A percentile compares a stretch with the other conserved stretches of the same genome.
Evolutionary conservation across 345 rosid genomes (phyloP).

Genomic region (Microcos paniculata): DNA sequence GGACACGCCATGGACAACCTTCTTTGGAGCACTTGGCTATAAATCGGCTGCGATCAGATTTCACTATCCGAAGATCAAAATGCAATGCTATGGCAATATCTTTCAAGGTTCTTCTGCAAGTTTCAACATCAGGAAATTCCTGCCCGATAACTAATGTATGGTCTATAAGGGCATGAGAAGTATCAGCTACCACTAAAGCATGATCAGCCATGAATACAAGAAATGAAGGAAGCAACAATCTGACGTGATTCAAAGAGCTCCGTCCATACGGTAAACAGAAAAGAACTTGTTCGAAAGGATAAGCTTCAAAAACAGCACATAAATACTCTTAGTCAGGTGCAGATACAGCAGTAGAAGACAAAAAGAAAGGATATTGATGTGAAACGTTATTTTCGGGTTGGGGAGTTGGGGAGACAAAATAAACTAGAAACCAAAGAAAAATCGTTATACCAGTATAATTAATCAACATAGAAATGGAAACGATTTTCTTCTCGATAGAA

Average conservation of each 20-base stretch:
- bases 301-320: slow-evolving; percentile 4
- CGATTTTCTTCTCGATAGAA: slow-evolving; percentile 9
- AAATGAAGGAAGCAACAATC: slow-evolving; percentile 6
- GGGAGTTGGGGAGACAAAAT: background rate
- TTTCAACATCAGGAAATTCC: slow-evolving; percentile 97
- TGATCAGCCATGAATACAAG: slow-evolving; percentile 53
- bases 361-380: background rate
- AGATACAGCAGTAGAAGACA: background rate
- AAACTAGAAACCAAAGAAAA: background rate
- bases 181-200: slow-evolving; percentile 48
- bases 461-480: slow-evolving; percentile 15
- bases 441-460: background rate
- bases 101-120: slow-evolving; percentile 92
- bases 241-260: slow-evolving; percentile 16
- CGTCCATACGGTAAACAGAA: slow-evolving; percentile 9
- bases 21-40: slow-evolving; percentile 99
- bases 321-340: background rate
- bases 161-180: slow-evolving; percentile 36
- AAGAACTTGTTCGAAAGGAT: background rate
- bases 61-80: slow-evolving; percentile 95
- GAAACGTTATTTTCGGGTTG: background rate
- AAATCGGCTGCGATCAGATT: slow-evolving; percentile 96
- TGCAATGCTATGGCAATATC: slow-evolving; percentile 94
- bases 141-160: slow-evolving; percentile 69
- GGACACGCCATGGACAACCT: slow-evolving; percentile 99